Base-by-base conservation (phyloP, 768 basidiomycete species). In the Phaffia tasmanica region DNA sequence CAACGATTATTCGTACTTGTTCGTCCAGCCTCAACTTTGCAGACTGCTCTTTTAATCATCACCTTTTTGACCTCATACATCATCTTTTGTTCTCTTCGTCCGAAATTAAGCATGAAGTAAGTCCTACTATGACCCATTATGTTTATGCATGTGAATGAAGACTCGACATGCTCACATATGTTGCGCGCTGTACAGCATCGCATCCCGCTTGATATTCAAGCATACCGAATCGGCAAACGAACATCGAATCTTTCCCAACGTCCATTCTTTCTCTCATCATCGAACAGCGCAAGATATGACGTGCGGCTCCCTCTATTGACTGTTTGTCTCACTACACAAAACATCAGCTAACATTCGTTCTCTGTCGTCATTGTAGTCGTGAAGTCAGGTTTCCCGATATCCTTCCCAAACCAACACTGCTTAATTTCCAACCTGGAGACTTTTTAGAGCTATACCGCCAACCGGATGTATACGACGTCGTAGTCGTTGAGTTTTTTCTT, bases 181-280 rank as follows among this genome's bases (percentile, higher is more conserved):
- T 11, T 42, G 35, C 35, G 35, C 35, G 11, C 35, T 11, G 11
- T 42, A 5, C 86, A 83, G 79, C 54, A 77, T 86, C 18, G 81
- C 82, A 0, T 79, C 84, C 64, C 81, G 81, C 3, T 83, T 84
- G 72, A 77, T 86, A 18, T 78, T 84, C 21, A 83, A 81, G 0
- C 77, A 80, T 5, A 75, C 77, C 6, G 74, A 77, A 6, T 83
- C 84, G 0, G 57, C 73, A 1, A 73, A 82, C 58, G 78, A 85
- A 71, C 84, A 86, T 73, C 74, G 71, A 11, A 64, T 86, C 7
- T 80, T 81, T 53, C 86, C 86, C 0, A 86, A 82, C 71, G 78
- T 83, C 0, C 82, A 85, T 70, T 84, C 83, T 82, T 86, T 85
- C 74, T 86, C 85, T 21, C 85, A 87, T 72, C 84, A 86, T 70